Evolutionary conservation across 768 basidiomycete species (phyloP).

Genomic region (Gelatoporia subvermispora): DNA sequence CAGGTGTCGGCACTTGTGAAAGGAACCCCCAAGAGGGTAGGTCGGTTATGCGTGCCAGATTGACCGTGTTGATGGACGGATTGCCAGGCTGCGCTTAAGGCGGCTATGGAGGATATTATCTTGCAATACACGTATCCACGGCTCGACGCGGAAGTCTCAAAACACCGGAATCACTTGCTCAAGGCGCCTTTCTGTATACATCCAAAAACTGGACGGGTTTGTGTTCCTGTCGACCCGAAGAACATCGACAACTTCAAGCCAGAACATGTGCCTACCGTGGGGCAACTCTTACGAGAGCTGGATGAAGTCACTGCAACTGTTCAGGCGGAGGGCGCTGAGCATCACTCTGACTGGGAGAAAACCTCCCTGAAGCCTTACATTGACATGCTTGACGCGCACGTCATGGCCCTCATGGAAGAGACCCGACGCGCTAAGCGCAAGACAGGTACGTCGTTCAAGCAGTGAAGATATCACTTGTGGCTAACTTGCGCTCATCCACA

Average conservation of each 20-base stretch:
- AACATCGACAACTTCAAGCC: constrained; percentile 81
- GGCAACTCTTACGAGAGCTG: constrained; percentile 76
- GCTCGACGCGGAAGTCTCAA: constrained; percentile 94
- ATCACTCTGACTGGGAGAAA: constrained; percentile 73
- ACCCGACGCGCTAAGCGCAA: constrained; percentile 41
- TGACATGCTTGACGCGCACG: constrained; percentile 82
- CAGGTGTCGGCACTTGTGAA: constrained; percentile 27
- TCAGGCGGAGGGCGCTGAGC: constrained; percentile 27
- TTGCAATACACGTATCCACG: constrained; percentile 95
- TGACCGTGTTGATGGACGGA: constrained; percentile 3
- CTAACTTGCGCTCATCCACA: neutral
- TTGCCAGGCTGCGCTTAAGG: constrained; percentile 29
- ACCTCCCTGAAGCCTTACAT: constrained; percentile 89
- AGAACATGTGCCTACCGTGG: constrained; percentile 78
- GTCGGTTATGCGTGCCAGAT: constrained; percentile 9
- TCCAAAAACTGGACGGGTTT: constrained; percentile 92
- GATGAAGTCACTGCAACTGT: constrained; percentile 38
- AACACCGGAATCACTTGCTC: constrained; percentile 94
- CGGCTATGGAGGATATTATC: constrained; percentile 79
- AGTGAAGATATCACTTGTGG: neutral
- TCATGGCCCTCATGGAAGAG: constrained; percentile 49
- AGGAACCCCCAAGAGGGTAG: constrained; percentile 29
- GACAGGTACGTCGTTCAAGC: constrained; percentile 2
- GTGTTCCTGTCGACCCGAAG: constrained; percentile 84
- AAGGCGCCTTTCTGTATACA: constrained; percentile 98